Percentiles rank a stretch among this genome's conserved stretches.
phyloP scores from a whole-genome alignment of 106 monocot species.

The Dioscorea dumetorum region DNA sequence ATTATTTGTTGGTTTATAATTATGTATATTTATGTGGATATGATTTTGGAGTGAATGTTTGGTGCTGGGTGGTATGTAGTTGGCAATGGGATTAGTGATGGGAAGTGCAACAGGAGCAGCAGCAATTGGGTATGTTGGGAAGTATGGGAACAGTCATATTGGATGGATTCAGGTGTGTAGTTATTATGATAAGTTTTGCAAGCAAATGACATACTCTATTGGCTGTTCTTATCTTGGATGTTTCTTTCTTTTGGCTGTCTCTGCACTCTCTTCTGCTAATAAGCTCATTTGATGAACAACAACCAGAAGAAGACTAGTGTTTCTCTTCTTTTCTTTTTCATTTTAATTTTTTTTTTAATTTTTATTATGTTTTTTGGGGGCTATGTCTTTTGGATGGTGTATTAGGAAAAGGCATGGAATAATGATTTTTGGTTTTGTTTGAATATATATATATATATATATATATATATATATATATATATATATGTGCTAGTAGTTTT shows the following conservation, averaged over 20 bases:
- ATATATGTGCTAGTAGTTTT: no score
- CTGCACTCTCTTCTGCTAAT: background rate
- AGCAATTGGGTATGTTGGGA: slow-evolving; percentile 4
- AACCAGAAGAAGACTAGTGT: background rate
- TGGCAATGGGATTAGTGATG: slow-evolving; percentile 7
- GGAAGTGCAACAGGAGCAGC: background rate
- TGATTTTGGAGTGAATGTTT: background rate
- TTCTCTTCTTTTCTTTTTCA: no score
- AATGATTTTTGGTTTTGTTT: background rate
- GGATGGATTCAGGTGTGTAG: slow-evolving; percentile 1
- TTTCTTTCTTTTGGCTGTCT: background rate
- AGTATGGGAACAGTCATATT: background rate
- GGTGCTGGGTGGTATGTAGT: background rate
- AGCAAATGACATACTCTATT: background rate
- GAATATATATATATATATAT: background rate
- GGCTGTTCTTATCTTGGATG: slow-evolving; percentile 4
- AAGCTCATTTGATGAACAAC: background rate
- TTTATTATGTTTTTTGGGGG: no score
- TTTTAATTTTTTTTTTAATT: no score
- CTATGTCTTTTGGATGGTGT: no score
- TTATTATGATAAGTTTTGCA: background rate
- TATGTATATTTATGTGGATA: background rate
- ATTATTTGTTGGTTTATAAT: background rate
- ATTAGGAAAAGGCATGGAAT: background rate
- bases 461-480: no score